Evolutionary conservation across 179 eudicot genomes (phyloP), one percentile per base, ranked within the genome.

Genomic region (Beta lomatogona): DNA sequence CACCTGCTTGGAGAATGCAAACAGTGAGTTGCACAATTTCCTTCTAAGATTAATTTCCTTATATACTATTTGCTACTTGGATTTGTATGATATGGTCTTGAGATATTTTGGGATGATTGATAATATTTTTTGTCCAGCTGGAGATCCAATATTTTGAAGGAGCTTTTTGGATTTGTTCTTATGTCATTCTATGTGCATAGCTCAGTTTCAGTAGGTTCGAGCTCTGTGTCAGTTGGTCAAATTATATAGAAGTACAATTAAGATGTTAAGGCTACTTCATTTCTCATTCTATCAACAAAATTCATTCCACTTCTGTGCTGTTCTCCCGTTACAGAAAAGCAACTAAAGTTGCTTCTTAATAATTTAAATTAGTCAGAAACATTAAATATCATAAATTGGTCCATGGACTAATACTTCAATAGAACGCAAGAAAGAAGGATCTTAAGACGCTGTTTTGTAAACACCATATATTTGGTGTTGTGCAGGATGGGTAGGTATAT

Each of bases 1-100:
- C 98, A 93, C 85, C 61, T 76, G 15, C 82, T 75, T 70, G 88
- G 77, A 71, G 78, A 71, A 58, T 75, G 64, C 66, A 72, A 74
- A 59, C 73, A 76, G 82, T 84, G 67, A 86, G 87, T 76, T 85
- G 28, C 50, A 69, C 45, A 2, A 36, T 14, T 74, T n/a, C 53
- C 16, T n/a, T 69, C 55, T 72, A 16, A 14, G 18, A n/a, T 50
- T 3, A 31, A 50, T 13, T 4, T 48, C 55, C 21, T 21, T 48
- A 71, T 71, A 0, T 71, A 58, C 41, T 13, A 48, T 50, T 71
- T 41, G 41, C 25, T 71, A 71, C 75, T 71, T 50, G 21, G 52
- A 48, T 71, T 50, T 50, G 74, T 70, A 46, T 70, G 54, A 11
- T 19, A 9, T 46, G 41, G 41, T 36, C 41, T 36, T 36, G 41